Percentiles rank a stretch among this genome's conserved stretches.
Conservation (phyloP, 495 filamentous ascomycete genomes). For the Penicillium pulvis region DNA sequence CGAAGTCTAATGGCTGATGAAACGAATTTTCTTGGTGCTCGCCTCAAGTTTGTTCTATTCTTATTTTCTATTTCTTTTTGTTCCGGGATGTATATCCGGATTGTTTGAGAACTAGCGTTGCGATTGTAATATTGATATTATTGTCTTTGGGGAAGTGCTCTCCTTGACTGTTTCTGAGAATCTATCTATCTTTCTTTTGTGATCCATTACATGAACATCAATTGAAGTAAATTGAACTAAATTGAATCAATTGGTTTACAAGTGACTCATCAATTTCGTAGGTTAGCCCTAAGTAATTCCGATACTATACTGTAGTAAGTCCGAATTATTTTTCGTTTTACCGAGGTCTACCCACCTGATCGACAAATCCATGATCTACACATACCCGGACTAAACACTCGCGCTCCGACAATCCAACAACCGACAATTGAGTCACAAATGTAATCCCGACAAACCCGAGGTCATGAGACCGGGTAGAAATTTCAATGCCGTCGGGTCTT, state of each 20-base stretch:
- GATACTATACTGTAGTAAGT: background rate
- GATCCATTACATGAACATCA: background rate
- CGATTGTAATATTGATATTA: conserved; percentile 8
- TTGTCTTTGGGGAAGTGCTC: conserved; percentile 9
- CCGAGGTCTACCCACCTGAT: conserved; percentile 17
- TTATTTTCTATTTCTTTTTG: background rate
- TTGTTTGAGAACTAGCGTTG: conserved; percentile 12
- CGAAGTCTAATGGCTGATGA: conserved; percentile 4
- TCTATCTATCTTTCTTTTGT: background rate
- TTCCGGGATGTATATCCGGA: background rate
- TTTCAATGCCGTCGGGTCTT: background rate
- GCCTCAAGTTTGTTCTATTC: conserved; percentile 1
- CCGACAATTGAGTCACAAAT: background rate
- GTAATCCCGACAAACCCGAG: background rate
- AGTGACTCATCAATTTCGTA: background rate
- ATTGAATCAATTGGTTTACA: background rate
- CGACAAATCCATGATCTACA: conserved; percentile 3
- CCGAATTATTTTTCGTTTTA: conserved; percentile 8
- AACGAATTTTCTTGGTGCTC: conserved; percentile 19
- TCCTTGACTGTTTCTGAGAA: conserved; percentile 3
- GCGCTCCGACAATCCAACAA: background rate
- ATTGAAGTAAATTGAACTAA: background rate
- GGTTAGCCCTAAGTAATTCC: background rate
- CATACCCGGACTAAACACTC: background rate
- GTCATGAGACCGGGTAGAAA: background rate